phyloP scores from a whole-genome alignment of 2,329 filamentous ascomycete genomes.

The Epichloe hybrida region DNA sequence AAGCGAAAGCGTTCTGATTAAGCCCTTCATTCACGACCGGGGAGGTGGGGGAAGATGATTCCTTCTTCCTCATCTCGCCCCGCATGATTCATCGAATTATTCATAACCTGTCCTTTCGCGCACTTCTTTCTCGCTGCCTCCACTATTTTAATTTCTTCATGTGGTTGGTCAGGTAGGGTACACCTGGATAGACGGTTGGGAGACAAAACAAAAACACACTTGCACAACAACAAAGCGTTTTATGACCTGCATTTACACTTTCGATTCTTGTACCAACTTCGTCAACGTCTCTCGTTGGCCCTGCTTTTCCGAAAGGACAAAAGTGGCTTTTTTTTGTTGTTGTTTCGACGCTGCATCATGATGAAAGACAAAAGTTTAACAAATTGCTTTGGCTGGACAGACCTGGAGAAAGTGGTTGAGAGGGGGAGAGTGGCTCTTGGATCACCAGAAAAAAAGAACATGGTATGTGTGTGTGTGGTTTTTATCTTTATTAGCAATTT shows the following conservation, averaged over 20 bases:
- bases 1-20: slow-evolving; percentile 68
- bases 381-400: slow-evolving; percentile 1
- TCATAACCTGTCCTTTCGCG: slow-evolving; percentile 1
- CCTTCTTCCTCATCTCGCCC: no score
- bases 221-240: slow-evolving; percentile 22
- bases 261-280: slow-evolving; percentile 32
- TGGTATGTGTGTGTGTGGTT: slow-evolving; percentile 16
- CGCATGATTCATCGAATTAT: background rate
- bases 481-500: slow-evolving; percentile 4
- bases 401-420: slow-evolving; percentile 2
- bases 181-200: slow-evolving; percentile 18
- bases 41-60: background rate
- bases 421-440: slow-evolving; percentile 4
- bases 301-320: slow-evolving; percentile 13
- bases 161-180: slow-evolving; percentile 17
- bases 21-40: slow-evolving; percentile 8
- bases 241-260: slow-evolving; percentile 25
- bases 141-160: background rate
- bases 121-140: background rate
- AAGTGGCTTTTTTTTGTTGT: background rate
- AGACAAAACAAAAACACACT: slow-evolving; percentile 23
- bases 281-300: slow-evolving; percentile 18
- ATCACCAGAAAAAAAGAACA: slow-evolving; percentile 5
- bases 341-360: slow-evolving; percentile 15
- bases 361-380: slow-evolving; percentile 13